Base-by-base conservation (phyloP, 1,284 basidiomycete species). In the Cutaneotrichosporon mucoides region DNA sequence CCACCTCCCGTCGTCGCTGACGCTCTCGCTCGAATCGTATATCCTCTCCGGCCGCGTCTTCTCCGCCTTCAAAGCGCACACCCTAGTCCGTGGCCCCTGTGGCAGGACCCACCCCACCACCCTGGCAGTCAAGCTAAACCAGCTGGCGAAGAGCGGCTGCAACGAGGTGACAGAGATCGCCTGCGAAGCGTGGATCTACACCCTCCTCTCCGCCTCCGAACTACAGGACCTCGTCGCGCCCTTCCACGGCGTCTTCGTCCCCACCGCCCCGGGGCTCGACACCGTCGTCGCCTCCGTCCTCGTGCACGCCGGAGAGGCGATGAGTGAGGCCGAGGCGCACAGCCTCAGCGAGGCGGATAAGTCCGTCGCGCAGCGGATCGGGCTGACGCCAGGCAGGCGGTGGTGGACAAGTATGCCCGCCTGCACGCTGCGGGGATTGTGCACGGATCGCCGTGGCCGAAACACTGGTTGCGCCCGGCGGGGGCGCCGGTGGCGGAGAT, bases 351-450 rank as follows among this genome's bases (percentile, higher is more conserved):
- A n/a, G 6, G 24, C 42, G 13, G 41, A 35, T 9, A 34, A 55
- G 44, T n/a, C 13, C 41, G 33, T 8, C 12, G 8, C 12, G 38
- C 8, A 12, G 3, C 10, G 5, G 40, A 34, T n/a, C 15, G 16
- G 6, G 45, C 47, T 44, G 15, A 51, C 24, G n/a, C 9, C 43
- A 52, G 56, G 33, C 6, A 33, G 11, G 47, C 15, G 16, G 50
- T 49, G 4, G 38, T 50, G 2, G 15, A 4, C 48, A 51, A 45
- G 42, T 57, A 57, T 33, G 35, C 6, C 7, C 40, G 13, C 4
- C 43, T 57, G 3, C 55, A 57, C 36, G 55, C 41, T 3, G 42
- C 35, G 11, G 55, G 55, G 3, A 11, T 57, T 11, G 12, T 57
- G 3, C 55, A 57, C 43, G 42, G 10, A 35, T 51, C 55, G 35